Evolutionary conservation across 108 stramenopile species (phyloP).

Genomic region (Discostella stelligeroides): DNA sequence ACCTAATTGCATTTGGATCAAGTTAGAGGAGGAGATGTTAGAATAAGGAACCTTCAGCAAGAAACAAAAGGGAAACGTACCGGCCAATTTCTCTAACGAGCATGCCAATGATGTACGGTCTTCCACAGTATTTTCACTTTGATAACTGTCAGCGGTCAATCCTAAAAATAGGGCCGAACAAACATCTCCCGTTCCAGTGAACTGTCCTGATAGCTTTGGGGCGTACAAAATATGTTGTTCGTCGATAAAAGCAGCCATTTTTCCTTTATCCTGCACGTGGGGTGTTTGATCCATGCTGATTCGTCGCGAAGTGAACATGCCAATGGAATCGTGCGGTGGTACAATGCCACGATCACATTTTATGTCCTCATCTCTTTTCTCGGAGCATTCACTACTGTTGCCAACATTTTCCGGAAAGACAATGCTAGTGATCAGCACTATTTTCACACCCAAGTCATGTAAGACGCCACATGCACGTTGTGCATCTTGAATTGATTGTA

Average conservation of each 20-base stretch:
- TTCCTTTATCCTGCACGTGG: background rate
- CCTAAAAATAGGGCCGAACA: slow-evolving; percentile 91
- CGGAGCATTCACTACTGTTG: background rate
- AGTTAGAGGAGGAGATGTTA: too few species aligned
- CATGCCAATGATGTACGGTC: slow-evolving; percentile 17
- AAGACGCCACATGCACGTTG: slow-evolving; percentile 69
- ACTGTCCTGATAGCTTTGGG: slow-evolving; percentile 80
- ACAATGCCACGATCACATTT: background rate
- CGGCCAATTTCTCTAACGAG: slow-evolving; percentile 67
- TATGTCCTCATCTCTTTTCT: background rate
- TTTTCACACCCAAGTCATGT: slow-evolving; percentile 79
- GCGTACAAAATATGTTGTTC: slow-evolving; percentile 53
- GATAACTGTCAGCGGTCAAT: slow-evolving; percentile 56
- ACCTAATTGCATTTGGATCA: too few species aligned
- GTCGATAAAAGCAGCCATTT: slow-evolving; percentile 45
- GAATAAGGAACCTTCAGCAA: too few species aligned
- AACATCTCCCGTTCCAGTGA: slow-evolving; percentile 97
- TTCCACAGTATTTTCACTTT: slow-evolving; percentile 21
- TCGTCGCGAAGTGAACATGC: slow-evolving; percentile 44
- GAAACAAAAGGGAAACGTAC: slow-evolving; percentile 11
- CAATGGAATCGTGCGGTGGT: slow-evolving; percentile 34
- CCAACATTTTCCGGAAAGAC: slow-evolving; percentile 36
- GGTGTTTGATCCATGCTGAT: slow-evolving; percentile 5
- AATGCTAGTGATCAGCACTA: slow-evolving; percentile 92
- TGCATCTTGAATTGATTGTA: slow-evolving; percentile 78